Percentiles rank a stretch among this genome's conserved stretches.
Evolutionary conservation across 2,329 filamentous ascomycete genomes (phyloP).

Genomic region (Amphichorda felina): DNA sequence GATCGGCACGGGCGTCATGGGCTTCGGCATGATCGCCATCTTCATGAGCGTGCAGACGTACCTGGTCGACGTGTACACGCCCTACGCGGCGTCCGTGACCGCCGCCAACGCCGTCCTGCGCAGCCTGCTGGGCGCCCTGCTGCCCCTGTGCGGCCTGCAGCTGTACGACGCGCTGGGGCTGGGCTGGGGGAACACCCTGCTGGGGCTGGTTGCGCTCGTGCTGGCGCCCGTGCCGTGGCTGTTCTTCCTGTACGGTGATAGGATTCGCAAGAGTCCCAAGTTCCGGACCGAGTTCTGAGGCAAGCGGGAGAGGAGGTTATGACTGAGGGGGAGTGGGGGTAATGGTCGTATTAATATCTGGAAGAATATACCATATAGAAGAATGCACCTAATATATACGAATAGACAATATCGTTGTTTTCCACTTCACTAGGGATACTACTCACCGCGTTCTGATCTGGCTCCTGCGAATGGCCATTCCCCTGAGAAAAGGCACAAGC

Average conservation of each 20-base stretch:
- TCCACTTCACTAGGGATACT: too few relatives aligned
- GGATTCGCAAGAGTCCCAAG: neutral
- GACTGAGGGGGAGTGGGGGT: too few relatives aligned
- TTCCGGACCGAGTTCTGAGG: too few relatives aligned
- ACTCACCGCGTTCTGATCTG: too few relatives aligned
- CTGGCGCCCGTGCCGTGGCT: conserved; percentile 18
- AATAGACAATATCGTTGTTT: too few relatives aligned
- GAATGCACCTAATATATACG: too few relatives aligned
- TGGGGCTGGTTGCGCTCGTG: conserved; percentile 21
- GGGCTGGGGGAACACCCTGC: conserved; percentile 29
- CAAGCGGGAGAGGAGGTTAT: too few relatives aligned
- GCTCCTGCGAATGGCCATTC: too few relatives aligned
- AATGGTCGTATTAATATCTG: too few relatives aligned
- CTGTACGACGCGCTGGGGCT: conserved; percentile 24
- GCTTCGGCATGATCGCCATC: conserved; percentile 22
- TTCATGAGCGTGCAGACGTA: conserved; percentile 35
- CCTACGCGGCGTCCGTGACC: conserved; percentile 11
- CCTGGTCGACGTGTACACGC: conserved; percentile 10
- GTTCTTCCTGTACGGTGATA: conserved; percentile 14
- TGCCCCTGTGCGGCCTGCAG: conserved; percentile 23
- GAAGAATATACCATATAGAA: too few relatives aligned
- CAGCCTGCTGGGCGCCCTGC: conserved; percentile 21
- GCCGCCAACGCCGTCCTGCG: conserved; percentile 11
- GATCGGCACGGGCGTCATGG: conserved; percentile 27
- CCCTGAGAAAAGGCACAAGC: too few relatives aligned